These are phyloP conservation scores for Fusarium sp. DNA, from an alignment of 2,329 filamentous ascomycete species.

Conservation along the genomic window DNA sequence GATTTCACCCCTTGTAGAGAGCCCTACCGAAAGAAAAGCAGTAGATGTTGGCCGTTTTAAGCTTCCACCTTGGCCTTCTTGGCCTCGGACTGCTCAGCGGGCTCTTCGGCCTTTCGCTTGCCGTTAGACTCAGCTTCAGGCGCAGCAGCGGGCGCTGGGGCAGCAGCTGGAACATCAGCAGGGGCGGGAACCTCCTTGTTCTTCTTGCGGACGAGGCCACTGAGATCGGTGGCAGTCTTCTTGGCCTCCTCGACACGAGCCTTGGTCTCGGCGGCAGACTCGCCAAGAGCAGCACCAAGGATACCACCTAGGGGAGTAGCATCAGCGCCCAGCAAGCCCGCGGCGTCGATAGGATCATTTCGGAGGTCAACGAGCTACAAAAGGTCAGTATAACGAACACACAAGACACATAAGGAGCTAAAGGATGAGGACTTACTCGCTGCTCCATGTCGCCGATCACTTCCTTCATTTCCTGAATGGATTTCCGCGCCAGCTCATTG, in stretches of 20 bases:
- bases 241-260: conserved; percentile 78
- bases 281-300: conserved; percentile 72
- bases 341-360: conserved; percentile 63
- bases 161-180: conserved; percentile 26
- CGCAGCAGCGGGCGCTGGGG: conserved; percentile 37
- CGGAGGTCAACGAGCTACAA: conserved; percentile 76
- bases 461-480: conserved; percentile 80
- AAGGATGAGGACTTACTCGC: conserved; percentile 62
- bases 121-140: conserved; percentile 52
- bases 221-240: conserved; percentile 79
- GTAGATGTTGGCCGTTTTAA: conserved; percentile 4
- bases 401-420: background rate
- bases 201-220: conserved; percentile 80
- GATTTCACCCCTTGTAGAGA: background rate
- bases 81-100: conserved; percentile 43
- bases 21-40: conserved; percentile 1
- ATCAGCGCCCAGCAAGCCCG: conserved; percentile 52
- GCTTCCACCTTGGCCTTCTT: conserved; percentile 54
- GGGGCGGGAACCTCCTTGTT: conserved; percentile 50
- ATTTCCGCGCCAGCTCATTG: conserved; percentile 70
- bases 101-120: conserved; percentile 51
- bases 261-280: conserved; percentile 69
- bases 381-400: background rate
- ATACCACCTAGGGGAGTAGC: conserved; percentile 66
- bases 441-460: conserved; percentile 84